Conservation (phyloP, 176 grass and related monocot species). For the Juncus inflexus region DNA sequence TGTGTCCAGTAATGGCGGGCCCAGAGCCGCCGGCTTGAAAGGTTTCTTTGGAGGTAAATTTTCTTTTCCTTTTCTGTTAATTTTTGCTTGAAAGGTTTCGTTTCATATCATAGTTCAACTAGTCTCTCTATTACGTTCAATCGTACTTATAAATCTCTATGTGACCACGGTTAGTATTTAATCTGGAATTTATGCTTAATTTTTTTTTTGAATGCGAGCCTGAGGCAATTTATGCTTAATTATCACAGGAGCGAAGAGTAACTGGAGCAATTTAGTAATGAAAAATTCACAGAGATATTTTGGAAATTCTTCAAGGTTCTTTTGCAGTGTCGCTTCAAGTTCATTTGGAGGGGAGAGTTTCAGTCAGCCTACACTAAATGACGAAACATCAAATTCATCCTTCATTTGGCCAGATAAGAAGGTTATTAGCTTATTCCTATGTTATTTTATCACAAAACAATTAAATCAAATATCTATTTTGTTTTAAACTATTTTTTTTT, state of each 20-base stretch:
- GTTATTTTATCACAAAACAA: neutral
- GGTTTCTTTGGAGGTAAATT: conserved; percentile 7
- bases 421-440: conserved; percentile 35
- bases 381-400: conserved; percentile 40
- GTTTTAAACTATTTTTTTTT: neutral
- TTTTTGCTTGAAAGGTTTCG: neutral
- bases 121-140: neutral
- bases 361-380: conserved; percentile 30
- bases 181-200: neutral
- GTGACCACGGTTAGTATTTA: no score
- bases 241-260: conserved; percentile 31
- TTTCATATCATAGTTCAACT: conserved; percentile 4
- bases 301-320: conserved; percentile 27
- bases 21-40: conserved; percentile 18
- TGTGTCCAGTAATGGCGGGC: conserved; percentile 20
- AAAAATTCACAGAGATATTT: conserved; percentile 41
- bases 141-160: no score
- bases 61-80: neutral
- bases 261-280: conserved; percentile 24
- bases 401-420: conserved; percentile 85
- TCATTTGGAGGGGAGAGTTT: conserved; percentile 31
- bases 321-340: conserved; percentile 42
- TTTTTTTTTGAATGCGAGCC: no score
- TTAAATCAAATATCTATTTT: neutral
- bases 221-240: conserved; percentile 2